Base-by-base conservation (phyloP, 208 protist species). In the Tritrichomonas musculus region DNA sequence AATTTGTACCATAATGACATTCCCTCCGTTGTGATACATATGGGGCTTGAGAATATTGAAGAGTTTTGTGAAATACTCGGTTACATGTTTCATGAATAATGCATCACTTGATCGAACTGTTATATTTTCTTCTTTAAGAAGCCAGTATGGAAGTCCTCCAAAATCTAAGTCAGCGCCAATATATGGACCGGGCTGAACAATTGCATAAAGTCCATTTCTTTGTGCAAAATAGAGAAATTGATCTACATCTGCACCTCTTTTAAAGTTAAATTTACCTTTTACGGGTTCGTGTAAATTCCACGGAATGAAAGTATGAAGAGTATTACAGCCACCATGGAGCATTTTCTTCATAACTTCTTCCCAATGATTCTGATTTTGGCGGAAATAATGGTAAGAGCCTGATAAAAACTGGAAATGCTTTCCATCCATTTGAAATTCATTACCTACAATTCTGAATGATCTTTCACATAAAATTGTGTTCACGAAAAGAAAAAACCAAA, bases 221-320 rank as follows among this genome's bases (percentile, higher is more conserved):
- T 95, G 80, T 20, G 92, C 94, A 50, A 93, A n/a, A 22, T 94
- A 36, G 8, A 95, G 5, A 77, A 95, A 95, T 47, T 22, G 3
- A 8, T 22, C 25, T 9, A 95, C 44, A 65, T 95, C 94, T 30
- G 88, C 55, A 41, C 1, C 3, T 20, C 93, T 55, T n/a, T 95
- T 27, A 44, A 95, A 96, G 36, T 96, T 73, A 72, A 94, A 82
- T 27, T 20, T 25, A 9, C 94, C 94, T n/a, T 92, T 44, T 30
- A 1, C n/a, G 44, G 88, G 60, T 92, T 96, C 94, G 93, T 96
- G 95, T 49, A 73, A 95, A 72, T 96, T 96, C 95, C 95, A 96
- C 2, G 95, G 80, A 2, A 96, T 94, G 47, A 96, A 96, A 0
- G 94, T 96, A 57, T 95, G 66, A 41, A 96, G 49, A 33, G 94